Conservation (phyloP, 2,329 filamentous ascomycete genomes). For the Aureobasidium sp. region DNA sequence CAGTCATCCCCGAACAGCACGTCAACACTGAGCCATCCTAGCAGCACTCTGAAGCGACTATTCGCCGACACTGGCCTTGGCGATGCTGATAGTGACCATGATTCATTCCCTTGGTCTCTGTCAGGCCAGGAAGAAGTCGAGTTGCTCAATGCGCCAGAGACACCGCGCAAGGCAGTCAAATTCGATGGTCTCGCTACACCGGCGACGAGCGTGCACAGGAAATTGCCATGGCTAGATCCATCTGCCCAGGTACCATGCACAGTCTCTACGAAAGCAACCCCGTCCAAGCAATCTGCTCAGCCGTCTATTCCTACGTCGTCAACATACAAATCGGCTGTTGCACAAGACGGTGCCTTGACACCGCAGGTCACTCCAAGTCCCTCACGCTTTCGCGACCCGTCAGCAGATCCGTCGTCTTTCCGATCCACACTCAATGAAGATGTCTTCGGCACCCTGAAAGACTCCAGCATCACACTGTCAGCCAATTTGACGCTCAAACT, state of each 20-base stretch:
- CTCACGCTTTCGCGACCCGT: constrained; percentile 24
- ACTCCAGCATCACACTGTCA: constrained; percentile 19
- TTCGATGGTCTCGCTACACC: constrained; percentile 34
- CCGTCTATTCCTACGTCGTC: neutral
- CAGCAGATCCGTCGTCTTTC: constrained; percentile 5
- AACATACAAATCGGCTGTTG: neutral
- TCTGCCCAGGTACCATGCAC: constrained; percentile 17
- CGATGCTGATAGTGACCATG: constrained; percentile 26
- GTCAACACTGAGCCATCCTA: neutral
- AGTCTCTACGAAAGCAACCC: neutral
- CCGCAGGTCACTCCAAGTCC: constrained; percentile 29
- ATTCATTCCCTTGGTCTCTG: constrained; percentile 28
- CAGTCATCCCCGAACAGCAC: constrained; percentile 1
- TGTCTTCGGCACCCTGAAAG: constrained; percentile 15
- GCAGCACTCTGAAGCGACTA: neutral
- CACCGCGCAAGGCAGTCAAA: constrained; percentile 36
- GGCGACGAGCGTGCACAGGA: constrained; percentile 25
- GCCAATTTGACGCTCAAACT: constrained; percentile 35
- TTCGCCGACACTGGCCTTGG: constrained; percentile 9
- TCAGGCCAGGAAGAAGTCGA: constrained; percentile 30
- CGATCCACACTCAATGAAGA: constrained; percentile 11
- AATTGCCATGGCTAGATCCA: constrained; percentile 35
- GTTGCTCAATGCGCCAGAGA: constrained; percentile 28
- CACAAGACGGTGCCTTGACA: constrained; percentile 18
- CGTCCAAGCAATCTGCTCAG: constrained; percentile 18